A percentile compares a stretch with the other conserved stretches of the same genome.
Evolutionary conservation across 768 basidiomycete species (phyloP).

Genomic region (Guyanaporus albipodus): DNA sequence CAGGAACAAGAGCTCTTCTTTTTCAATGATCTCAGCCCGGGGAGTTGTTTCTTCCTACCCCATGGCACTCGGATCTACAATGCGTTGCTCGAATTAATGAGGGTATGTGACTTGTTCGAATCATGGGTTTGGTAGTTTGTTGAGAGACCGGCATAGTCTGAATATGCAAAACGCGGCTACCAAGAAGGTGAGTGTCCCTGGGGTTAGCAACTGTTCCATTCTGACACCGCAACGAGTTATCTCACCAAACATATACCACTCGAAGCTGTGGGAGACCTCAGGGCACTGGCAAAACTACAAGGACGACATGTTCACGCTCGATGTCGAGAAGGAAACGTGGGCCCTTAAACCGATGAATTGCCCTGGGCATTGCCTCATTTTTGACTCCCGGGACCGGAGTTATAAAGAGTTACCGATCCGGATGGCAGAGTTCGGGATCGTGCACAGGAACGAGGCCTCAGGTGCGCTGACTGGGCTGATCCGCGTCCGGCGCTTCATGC

Average conservation of each 20-base stretch:
- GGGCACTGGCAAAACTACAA: conserved; percentile 98
- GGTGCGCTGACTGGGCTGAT: conserved; percentile 92
- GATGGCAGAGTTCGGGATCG: conserved; percentile 97
- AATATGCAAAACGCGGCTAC: conserved; percentile 95
- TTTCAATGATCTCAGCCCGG: conserved; percentile 96
- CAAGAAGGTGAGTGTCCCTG: conserved; percentile 62
- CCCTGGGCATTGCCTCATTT: conserved; percentile 94
- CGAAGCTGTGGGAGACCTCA: conserved; percentile 96
- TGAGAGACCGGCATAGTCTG: conserved; percentile 45
- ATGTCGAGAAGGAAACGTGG: conserved; percentile 95
- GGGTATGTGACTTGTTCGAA: conserved; percentile 47
- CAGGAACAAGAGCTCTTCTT: conserved; percentile 97
- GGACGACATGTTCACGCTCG: conserved; percentile 95
- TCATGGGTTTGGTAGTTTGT: conserved; percentile 2
- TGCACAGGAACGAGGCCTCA: conserved; percentile 94
- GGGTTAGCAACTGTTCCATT: background rate
- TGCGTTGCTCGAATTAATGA: conserved; percentile 83
- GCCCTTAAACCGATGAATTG: conserved; percentile 99
- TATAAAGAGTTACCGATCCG: conserved; percentile 96
- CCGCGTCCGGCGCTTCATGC: conserved; percentile 90
- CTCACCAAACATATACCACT: conserved; percentile 96
- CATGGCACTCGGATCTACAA: conserved; percentile 98
- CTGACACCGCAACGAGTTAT: conserved; percentile 57
- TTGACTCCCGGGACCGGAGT: conserved; percentile 88
- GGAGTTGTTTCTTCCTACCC: conserved; percentile 94